Evolutionary conservation across 2,329 filamentous ascomycete genomes (phyloP), one percentile per base, ranked within the genome.

Genomic region (Pestalotiopsis sp.): DNA sequence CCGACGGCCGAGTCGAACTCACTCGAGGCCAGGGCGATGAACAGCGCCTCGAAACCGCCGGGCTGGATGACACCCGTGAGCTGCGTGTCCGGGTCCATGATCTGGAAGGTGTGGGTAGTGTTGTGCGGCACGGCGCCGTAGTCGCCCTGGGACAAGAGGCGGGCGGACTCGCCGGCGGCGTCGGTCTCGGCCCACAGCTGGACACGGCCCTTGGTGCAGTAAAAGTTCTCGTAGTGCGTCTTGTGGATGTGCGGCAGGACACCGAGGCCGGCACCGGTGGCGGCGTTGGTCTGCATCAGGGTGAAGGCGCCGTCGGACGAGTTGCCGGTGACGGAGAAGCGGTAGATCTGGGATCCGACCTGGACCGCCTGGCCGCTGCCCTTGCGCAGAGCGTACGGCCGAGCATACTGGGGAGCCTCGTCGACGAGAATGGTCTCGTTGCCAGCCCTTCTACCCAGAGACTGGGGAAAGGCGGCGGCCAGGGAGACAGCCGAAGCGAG

Each of bases 41-140:
- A 84, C 4, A 84, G 78, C 2, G 81, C 76, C 77, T 86, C 83
- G 64, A 86, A 85, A n/a, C 82, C 83, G 39, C 84, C 82, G 2
- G 84, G 83, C 7, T 78, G 76, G 60, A 85, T 81, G 0, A 84
- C 77, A 2, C 84, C 83, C 1, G 82, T 77, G 73, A 86, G 79
- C 70, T 85, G 80, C 4, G 82, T 84, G 70, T 85, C 82, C 0
- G 82, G 82, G 66, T 85, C 83, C 13, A 83, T 72, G 17, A 85
- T 77, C 71, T 84, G 82, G 76, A 85, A 85, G 3, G 83, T 83
- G 69, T 85, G 84, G 1, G 81, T 83, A 1, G 82, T 84, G 69
- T 85, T 81, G 23, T 77, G 76, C 0, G 82, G 80, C 0, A 85
- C 81, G 4, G 81, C 81, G 49, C 83, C 83, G 68, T 83, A 85